phyloP scores from a whole-genome alignment of 805 yeast species.

The Candida nitratophila region DNA sequence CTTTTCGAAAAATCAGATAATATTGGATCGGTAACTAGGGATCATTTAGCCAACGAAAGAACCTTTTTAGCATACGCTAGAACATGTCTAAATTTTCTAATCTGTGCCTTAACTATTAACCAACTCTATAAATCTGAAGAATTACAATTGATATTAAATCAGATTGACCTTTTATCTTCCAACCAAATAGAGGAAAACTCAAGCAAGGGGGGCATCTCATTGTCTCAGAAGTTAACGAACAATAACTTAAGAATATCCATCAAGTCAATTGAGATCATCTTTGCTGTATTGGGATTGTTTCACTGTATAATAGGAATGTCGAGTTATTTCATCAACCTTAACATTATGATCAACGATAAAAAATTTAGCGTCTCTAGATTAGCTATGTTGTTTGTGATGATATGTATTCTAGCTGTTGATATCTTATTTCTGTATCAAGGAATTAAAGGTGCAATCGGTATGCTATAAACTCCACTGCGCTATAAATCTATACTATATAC shows the following conservation, averaged over 20 bases:
- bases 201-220: too few species aligned
- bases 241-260: not conserved
- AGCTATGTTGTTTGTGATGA: slow-evolving; percentile 4
- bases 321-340: slow-evolving; percentile 13
- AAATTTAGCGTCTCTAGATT: slow-evolving; percentile 12
- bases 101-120: slow-evolving; percentile 34
- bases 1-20: slow-evolving; percentile 18
- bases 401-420: not conserved
- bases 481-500: too few species aligned
- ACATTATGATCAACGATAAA: slow-evolving; percentile 9
- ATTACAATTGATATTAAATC: not conserved
- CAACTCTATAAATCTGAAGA: slow-evolving; percentile 28
- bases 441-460: not conserved
- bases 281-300: slow-evolving; percentile 5
- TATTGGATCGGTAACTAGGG: slow-evolving; percentile 36
- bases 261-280: slow-evolving; percentile 7
- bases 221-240: too few species aligned
- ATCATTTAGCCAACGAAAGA: slow-evolving; percentile 42
- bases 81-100: slow-evolving; percentile 31
- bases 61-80: slow-evolving; percentile 42
- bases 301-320: slow-evolving; percentile 5
- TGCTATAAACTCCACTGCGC: too few species aligned
- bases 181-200: too few species aligned
- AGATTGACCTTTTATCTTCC: not conserved
- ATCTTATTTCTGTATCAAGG: not conserved